These are phyloP conservation scores for Botrytis aclada DNA, from an alignment of 2,329 filamentous ascomycete species.

Conservation along the genomic window DNA sequence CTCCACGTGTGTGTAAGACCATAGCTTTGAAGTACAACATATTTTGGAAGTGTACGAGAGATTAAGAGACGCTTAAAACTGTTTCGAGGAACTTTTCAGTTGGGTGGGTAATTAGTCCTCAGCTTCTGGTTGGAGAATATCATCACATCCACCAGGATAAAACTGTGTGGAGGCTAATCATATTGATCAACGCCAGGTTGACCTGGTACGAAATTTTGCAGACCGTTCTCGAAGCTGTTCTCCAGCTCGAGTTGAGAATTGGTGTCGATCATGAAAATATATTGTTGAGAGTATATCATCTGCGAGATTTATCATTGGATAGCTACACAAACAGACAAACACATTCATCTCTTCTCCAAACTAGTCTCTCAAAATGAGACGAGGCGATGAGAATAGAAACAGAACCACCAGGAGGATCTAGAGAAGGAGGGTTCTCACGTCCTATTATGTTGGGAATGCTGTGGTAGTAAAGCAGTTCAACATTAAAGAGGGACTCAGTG, in stretches of 20 bases:
- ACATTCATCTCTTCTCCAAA: not conserved
- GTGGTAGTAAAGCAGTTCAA: not conserved
- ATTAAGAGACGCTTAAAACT: not conserved
- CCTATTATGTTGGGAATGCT: not conserved
- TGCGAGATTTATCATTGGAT: not conserved
- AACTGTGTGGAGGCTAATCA: not conserved
- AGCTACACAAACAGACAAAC: not conserved
- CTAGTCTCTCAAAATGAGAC: no score
- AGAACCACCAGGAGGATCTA: not conserved
- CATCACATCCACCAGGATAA: not conserved
- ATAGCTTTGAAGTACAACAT: not conserved
- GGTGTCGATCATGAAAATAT: not conserved
- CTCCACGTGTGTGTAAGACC: conserved; percentile 7
- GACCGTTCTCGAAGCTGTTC: not conserved
- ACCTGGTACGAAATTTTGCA: not conserved
- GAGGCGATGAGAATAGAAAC: not conserved
- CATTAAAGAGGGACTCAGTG: not conserved
- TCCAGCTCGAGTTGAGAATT: not conserved
- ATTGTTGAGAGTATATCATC: not conserved
- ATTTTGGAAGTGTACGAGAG: not conserved
- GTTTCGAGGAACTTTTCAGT: not conserved
- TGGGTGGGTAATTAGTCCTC: not conserved
- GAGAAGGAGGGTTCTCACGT: not conserved
- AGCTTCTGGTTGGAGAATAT: not conserved
- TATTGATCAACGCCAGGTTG: conserved; percentile 10